Base-by-base conservation (phyloP, 805 yeast genomes). In the Zygosaccharomyces lentus region DNA sequence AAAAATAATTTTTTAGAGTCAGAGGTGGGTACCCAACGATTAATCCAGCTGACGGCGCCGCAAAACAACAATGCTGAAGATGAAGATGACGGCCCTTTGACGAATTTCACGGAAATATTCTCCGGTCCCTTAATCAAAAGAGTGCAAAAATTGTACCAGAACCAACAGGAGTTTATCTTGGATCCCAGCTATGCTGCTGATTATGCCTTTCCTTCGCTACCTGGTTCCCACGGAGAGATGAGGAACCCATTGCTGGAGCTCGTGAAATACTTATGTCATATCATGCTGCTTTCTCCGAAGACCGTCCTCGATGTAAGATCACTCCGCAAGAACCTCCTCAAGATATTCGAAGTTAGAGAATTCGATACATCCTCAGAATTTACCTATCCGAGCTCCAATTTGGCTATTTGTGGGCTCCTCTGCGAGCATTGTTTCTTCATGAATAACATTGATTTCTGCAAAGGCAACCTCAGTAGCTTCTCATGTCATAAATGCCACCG, bases 401-500 rank as follows among this genome's bases (percentile, higher is more conserved):
- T 93, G 49, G 68, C 73, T 29, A 64, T 93, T 3, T 76, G 82
- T 1, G 83, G 82, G 36, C 75, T 89, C 5, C 70, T 84, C 5
- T 93, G 99, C 68, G 84, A 79, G 49, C 76, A 82, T 55, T 93
- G 99, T 68, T 83, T 81, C 49, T 76, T 71, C 55, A 77, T 82
- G 30, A 70, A 81, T 24, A 96, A 87, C 56, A 69, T 91, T 41
- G 97, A 91, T 68, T 72, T 90, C 43, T 90, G 97, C 65, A 78
- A 81, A 34, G 86, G 84, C 54, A 78, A 76, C 36, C 53, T 57
- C 9, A 52, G 50, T 5, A 52, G 67, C 8, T 81, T 87, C 82
- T 62, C 68, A 15, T 88, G 96, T 65, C 67, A 73, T 4, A 75
- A 75, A 17, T 93, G 99, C 61, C 74, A 71, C 34, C 76, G 72